Percentiles rank a stretch among this genome's conserved stretches.
phyloP scores from a whole-genome alignment of 1,284 basidiomycete species.

The Rhodotorula sp. region DNA sequence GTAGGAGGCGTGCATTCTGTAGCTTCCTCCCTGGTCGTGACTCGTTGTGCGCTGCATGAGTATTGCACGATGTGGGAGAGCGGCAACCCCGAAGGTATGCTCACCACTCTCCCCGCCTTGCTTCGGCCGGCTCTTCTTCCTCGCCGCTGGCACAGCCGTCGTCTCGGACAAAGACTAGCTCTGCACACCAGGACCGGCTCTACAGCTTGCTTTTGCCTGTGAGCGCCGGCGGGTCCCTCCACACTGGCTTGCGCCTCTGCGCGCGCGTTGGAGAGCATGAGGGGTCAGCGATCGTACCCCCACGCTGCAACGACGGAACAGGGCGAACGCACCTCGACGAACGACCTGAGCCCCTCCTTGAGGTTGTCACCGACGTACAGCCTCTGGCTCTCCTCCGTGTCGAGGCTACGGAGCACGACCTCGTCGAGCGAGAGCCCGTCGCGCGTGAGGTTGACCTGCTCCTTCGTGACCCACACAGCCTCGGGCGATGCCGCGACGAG shows the following conservation, averaged over 20 bases:
- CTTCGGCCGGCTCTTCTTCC: too few relatives aligned
- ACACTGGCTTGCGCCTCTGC: conserved; percentile 14
- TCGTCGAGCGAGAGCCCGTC: conserved; percentile 62
- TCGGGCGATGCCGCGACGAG: conserved; percentile 74
- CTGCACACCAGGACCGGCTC: neutral
- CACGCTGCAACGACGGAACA: neutral
- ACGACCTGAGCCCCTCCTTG: conserved; percentile 61
- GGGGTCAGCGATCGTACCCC: neutral
- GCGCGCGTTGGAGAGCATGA: too few relatives aligned
- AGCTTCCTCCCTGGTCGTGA: neutral
- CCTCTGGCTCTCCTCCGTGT: conserved; percentile 59
- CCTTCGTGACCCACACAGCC: conserved; percentile 74
- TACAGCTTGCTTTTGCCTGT: conserved; percentile 7
- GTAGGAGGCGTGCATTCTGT: neutral
- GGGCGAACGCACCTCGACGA: conserved; percentile 54
- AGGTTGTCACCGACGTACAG: conserved; percentile 72
- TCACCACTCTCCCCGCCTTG: too few relatives aligned
- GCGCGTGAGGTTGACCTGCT: conserved; percentile 61
- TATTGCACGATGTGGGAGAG: too few relatives aligned
- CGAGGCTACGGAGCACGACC: conserved; percentile 58
- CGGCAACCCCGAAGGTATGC: too few relatives aligned
- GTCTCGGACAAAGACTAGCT: too few relatives aligned
- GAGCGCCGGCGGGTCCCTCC: conserved; percentile 11
- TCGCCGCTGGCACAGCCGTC: too few relatives aligned
- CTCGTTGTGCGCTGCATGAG: neutral